A percentile compares a stretch with the other conserved stretches of the same genome.
Conservation (phyloP, 2,329 filamentous ascomycete genomes). For the Apiospora rasikravindrae region DNA sequence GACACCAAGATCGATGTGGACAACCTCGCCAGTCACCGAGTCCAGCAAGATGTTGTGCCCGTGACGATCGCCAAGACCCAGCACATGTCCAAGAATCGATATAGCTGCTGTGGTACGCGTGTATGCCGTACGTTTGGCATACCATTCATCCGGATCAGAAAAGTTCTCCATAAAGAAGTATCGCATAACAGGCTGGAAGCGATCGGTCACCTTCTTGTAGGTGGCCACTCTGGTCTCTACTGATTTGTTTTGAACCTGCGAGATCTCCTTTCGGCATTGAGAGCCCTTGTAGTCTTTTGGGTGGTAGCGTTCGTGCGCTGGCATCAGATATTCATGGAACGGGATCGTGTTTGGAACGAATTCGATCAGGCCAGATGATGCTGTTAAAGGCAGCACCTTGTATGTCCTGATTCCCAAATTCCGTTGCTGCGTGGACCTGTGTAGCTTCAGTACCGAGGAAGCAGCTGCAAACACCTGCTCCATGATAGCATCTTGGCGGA, state of each 20-base stretch:
- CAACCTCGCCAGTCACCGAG: constrained; percentile 85
- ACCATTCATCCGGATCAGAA: constrained; percentile 95
- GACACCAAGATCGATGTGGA: constrained; percentile 96
- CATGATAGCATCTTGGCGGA: constrained; percentile 98
- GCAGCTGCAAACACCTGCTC: constrained; percentile 98
- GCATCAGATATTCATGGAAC: constrained; percentile 89
- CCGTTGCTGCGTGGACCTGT: constrained; percentile 85
- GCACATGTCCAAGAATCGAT: constrained; percentile 90
- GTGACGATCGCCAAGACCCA: constrained; percentile 92
- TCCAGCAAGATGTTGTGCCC: constrained; percentile 97
- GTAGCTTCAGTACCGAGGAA: constrained; percentile 84
- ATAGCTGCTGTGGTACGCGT: constrained; percentile 93
- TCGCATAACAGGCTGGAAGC: constrained; percentile 90
- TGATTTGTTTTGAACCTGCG: constrained; percentile 71
- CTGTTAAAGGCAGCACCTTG: constrained; percentile 90
- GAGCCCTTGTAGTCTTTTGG: constrained; percentile 81
- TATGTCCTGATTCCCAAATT: constrained; percentile 93
- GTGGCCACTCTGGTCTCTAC: constrained; percentile 73
- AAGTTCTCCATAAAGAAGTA: constrained; percentile 98
- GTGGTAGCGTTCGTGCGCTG: constrained; percentile 85
- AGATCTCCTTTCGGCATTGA: constrained; percentile 80
- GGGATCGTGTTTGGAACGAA: constrained; percentile 95
- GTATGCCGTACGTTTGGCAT: constrained; percentile 85
- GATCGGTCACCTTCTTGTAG: constrained; percentile 79
- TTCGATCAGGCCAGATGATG: constrained; percentile 89